Percentiles rank a stretch among this genome's conserved stretches.
These are phyloP conservation scores for Fonticula alba DNA, from an alignment of 78 protist species.

Conservation along the genomic window DNA sequence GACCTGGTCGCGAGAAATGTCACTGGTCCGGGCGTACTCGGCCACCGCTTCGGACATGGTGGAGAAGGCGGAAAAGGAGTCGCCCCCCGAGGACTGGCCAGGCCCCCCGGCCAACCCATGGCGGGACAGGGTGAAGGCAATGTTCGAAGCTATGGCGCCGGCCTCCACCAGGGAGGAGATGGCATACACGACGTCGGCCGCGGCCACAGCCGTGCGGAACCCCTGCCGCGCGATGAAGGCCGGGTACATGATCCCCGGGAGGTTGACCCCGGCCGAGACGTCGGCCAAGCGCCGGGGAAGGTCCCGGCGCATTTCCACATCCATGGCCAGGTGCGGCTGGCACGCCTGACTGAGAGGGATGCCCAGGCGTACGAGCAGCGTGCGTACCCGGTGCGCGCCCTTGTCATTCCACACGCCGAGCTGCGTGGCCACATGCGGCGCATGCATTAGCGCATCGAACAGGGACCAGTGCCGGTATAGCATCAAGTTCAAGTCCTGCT, in stretches of 20 bases:
- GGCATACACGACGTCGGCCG: conserved; percentile 30
- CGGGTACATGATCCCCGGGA: conserved; percentile 14
- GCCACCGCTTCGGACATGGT: too few relatives aligned
- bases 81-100: too few relatives aligned
- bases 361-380: conserved; percentile 35
- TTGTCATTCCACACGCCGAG: conserved; percentile 24
- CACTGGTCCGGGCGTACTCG: too few relatives aligned
- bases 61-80: too few relatives aligned
- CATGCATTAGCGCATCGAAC: conserved; percentile 23
- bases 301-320: neutral
- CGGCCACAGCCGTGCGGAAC: conserved; percentile 11
- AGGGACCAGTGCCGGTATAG: conserved; percentile 40
- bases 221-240: conserved; percentile 16
- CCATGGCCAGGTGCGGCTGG: conserved; percentile 19
- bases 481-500: conserved; percentile 32
- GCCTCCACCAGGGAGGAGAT: conserved; percentile 27
- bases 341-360: conserved; percentile 22
- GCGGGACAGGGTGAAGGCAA: too few relatives aligned
- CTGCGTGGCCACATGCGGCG: conserved; percentile 18
- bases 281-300: conserved; percentile 3
- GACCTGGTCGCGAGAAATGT: too few relatives aligned
- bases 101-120: too few relatives aligned
- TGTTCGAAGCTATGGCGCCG: too few relatives aligned
- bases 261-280: conserved; percentile 16
- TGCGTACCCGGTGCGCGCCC: conserved; percentile 19